phyloP scores from a whole-genome alignment of 208 protist species.

The Wallacemonas sp. region DNA sequence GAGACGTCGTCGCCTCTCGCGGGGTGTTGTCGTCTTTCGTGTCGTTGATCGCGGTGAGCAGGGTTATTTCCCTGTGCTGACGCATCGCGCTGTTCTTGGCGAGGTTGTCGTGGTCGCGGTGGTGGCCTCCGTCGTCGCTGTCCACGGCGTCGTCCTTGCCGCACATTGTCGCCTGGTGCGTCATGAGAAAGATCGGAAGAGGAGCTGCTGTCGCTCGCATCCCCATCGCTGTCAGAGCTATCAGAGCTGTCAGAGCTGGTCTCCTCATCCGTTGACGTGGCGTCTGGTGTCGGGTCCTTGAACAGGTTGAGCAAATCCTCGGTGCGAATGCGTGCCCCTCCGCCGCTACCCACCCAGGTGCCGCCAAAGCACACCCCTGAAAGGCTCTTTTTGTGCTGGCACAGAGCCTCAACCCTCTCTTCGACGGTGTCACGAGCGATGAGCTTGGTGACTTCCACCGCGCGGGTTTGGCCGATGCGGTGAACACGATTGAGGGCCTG shows the following conservation, averaged over 20 bases:
- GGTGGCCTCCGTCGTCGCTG: background rate
- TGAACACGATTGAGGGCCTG: constrained; percentile 92
- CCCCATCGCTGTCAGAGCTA: background rate
- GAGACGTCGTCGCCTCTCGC: too few species aligned
- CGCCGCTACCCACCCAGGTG: constrained; percentile 5
- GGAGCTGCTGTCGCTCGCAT: too few species aligned
- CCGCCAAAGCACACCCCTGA: constrained; percentile 49
- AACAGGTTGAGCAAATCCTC: constrained; percentile 61
- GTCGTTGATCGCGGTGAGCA: too few species aligned
- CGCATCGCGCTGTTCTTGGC: background rate
- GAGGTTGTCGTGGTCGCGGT: background rate
- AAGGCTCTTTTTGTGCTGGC: constrained; percentile 90
- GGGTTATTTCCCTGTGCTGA: too few species aligned
- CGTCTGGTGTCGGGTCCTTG: background rate
- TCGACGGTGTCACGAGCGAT: constrained; percentile 95
- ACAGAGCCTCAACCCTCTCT: constrained; percentile 94
- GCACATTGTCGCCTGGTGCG: too few species aligned
- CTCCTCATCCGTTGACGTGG: constrained; percentile 20
- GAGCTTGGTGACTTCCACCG: constrained; percentile 93
- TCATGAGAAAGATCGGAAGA: too few species aligned
- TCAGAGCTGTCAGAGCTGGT: constrained; percentile 15
- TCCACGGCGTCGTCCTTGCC: background rate
- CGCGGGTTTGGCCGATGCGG: constrained; percentile 90
- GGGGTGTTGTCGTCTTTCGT: too few species aligned
- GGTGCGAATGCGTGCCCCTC: constrained; percentile 33